Evolutionary conservation across 1,284 basidiomycete genomes (phyloP).

Genomic region (Pseudozyma hubeiensis): DNA sequence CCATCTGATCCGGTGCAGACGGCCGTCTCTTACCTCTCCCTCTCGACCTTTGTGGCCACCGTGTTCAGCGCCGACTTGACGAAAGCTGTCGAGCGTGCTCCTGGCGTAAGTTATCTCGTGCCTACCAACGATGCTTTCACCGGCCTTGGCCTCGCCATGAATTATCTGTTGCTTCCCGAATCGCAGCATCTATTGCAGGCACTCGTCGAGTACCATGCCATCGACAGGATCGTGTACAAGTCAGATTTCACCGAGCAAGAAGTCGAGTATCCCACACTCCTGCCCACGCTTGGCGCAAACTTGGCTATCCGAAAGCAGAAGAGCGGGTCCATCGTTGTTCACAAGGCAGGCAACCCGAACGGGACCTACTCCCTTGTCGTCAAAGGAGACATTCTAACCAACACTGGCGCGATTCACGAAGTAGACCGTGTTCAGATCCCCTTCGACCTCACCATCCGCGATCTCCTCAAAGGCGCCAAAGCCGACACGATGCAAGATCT

Average conservation of each 20-base stretch:
- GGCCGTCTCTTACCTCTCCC: constrained; percentile 82
- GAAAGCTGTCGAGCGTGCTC: constrained; percentile 67
- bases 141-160: constrained; percentile 86
- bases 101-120: constrained; percentile 84
- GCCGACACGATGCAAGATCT: constrained; percentile 83
- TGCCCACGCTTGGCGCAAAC: constrained; percentile 34
- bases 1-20: constrained; percentile 85
- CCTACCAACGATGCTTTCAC: constrained; percentile 90
- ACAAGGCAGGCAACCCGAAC: constrained; percentile 18
- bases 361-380: constrained; percentile 56
- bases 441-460: constrained; percentile 81
- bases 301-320: constrained; percentile 38
- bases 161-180: constrained; percentile 79
- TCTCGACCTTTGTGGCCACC: constrained; percentile 86
- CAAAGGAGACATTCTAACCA: constrained; percentile 77
- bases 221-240: constrained; percentile 82
- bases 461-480: constrained; percentile 87
- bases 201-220: constrained; percentile 85
- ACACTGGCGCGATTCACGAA: constrained; percentile 91
- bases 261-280: constrained; percentile 62
- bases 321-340: constrained; percentile 50
- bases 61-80: constrained; percentile 70
- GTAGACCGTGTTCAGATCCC: constrained; percentile 87
- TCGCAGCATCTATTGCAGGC: constrained; percentile 79
- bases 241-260: constrained; percentile 72